phyloP scores from a whole-genome alignment of 208 protist species.

The Leptomonas seymouri region DNA sequence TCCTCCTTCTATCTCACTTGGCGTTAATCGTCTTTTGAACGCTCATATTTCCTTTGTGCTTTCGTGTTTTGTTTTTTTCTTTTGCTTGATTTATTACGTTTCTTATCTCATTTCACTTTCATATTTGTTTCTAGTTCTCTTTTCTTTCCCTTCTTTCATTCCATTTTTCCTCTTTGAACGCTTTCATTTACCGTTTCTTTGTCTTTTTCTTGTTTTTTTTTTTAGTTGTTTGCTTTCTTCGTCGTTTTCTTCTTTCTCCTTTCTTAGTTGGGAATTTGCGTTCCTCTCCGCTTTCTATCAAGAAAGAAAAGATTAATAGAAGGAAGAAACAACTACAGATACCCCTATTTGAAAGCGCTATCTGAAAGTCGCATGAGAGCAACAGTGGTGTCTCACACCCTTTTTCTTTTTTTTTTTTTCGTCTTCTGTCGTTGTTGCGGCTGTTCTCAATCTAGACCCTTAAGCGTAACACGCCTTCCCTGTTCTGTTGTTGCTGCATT shows the following conservation, averaged over 20 bases:
- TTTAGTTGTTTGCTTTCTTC: no score
- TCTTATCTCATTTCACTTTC: neutral
- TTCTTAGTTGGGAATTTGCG: no score
- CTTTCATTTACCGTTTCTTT: slow-evolving; percentile 1
- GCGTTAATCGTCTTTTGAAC: neutral
- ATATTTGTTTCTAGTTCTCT: no score
- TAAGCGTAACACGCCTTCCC: no score
- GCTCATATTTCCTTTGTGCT: slow-evolving; percentile 1
- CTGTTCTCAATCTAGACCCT: no score
- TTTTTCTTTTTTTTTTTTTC: slow-evolving; percentile 2
- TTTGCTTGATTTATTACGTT: neutral
- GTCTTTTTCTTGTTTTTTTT: neutral
- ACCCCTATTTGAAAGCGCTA: neutral
- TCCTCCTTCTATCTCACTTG: neutral
- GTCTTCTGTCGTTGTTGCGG: no score
- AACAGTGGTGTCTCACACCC: neutral
- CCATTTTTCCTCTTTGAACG: slow-evolving; percentile 3
- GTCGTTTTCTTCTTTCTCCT: no score
- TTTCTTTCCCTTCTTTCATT: neutral
- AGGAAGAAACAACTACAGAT: neutral
- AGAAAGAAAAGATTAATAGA: neutral
- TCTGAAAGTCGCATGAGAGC: neutral
- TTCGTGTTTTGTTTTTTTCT: slow-evolving; percentile 1
- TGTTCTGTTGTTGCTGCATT: neutral
- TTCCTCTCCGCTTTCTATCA: neutral